Evolutionary conservation across 2,329 filamentous ascomycete species (phyloP).

Genomic region (Penicillium rolfsii): DNA sequence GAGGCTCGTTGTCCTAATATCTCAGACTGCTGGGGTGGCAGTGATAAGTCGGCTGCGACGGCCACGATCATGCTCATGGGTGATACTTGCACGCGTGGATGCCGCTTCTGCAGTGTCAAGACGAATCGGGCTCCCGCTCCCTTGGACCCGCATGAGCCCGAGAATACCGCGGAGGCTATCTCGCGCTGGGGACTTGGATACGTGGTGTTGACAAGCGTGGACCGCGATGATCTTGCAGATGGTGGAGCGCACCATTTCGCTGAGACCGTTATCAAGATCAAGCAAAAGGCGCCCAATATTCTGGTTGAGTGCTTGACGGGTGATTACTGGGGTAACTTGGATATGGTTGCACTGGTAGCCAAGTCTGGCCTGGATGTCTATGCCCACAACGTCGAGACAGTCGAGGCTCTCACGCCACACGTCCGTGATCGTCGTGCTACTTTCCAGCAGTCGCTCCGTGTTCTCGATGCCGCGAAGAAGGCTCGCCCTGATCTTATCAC

Average conservation of each 20-base stretch:
- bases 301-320: slow-evolving; percentile 62
- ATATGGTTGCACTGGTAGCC: slow-evolving; percentile 84
- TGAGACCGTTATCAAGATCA: slow-evolving; percentile 92
- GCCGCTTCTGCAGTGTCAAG: slow-evolving; percentile 96
- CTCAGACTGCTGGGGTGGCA: slow-evolving; percentile 95
- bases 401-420: slow-evolving; percentile 84
- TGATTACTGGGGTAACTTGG: slow-evolving; percentile 81
- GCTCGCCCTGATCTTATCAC: slow-evolving; percentile 80
- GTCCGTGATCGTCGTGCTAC: slow-evolving; percentile 88
- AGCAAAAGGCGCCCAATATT: slow-evolving; percentile 65
- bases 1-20: slow-evolving; percentile 98
- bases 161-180: slow-evolving; percentile 93
- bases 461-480: slow-evolving; percentile 80
- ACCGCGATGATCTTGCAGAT: slow-evolving; percentile 88
- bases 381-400: slow-evolving; percentile 96
- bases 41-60: slow-evolving; percentile 83
- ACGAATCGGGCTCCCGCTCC: slow-evolving; percentile 76
- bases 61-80: slow-evolving; percentile 99
- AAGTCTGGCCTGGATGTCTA: slow-evolving; percentile 91
- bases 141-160: slow-evolving; percentile 92
- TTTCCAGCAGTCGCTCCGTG: slow-evolving; percentile 80
- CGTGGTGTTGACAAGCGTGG: slow-evolving; percentile 90
- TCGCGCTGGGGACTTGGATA: slow-evolving; percentile 93
- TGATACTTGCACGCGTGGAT: slow-evolving; percentile 94
- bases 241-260: slow-evolving; percentile 89